These are phyloP conservation scores for Pyrenophora graminea DNA, from an alignment of 2,329 filamentous ascomycete genomes.

Conservation along the genomic window DNA sequence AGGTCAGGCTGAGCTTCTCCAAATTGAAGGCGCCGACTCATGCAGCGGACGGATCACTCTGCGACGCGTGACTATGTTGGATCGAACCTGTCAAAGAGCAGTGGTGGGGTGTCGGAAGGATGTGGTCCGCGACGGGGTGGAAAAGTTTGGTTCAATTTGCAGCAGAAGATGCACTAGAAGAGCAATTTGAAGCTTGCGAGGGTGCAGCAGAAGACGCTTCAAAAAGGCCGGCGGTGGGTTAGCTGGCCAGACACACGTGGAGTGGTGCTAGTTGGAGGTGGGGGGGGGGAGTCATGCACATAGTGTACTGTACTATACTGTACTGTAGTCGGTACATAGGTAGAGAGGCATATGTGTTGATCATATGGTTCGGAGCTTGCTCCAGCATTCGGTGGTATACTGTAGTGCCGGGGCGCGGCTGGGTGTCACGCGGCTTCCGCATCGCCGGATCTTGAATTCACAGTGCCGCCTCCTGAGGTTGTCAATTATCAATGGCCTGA, in stretches of 20 bases:
- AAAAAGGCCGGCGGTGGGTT: neutral
- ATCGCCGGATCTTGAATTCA: neutral
- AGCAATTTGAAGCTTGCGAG: too few species aligned
- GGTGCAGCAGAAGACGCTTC: neutral
- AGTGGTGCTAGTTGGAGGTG: neutral
- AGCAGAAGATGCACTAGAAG: too few species aligned
- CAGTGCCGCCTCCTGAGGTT: neutral
- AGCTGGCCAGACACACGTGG: neutral
- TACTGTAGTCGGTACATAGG: too few species aligned
- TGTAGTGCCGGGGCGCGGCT: neutral
- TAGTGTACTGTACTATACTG: too few species aligned
- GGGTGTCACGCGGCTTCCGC: neutral
- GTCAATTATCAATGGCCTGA: slow-evolving; percentile 12
- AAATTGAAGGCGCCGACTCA: neutral
- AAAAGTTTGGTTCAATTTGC: too few species aligned
- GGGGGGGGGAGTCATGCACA: too few species aligned
- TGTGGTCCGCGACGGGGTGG: neutral
- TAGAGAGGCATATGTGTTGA: neutral
- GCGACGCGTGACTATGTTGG: neutral
- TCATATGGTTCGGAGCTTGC: neutral
- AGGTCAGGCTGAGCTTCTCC: too few species aligned
- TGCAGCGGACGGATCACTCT: neutral
- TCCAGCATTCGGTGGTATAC: neutral
- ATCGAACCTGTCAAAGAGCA: neutral
- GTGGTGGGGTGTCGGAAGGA: neutral